Evolutionary conservation across 139 green algal species (phyloP).

Genomic region (Picochlorum sp.): DNA sequence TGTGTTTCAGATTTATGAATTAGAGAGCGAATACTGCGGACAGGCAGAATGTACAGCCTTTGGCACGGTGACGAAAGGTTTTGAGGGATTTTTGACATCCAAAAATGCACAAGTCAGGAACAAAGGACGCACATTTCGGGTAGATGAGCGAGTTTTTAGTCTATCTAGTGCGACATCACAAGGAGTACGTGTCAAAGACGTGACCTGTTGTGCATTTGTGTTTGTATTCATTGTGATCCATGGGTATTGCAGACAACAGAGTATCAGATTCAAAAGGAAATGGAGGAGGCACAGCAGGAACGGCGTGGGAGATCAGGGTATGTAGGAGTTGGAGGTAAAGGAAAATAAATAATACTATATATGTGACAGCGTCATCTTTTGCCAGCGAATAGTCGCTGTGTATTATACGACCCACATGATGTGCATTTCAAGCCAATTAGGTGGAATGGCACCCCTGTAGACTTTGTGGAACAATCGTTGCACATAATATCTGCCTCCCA

Average conservation of each 20-base stretch:
- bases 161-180: slow-evolving; percentile 57
- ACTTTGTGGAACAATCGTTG: slow-evolving; percentile 59
- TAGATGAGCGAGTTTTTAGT: slow-evolving; percentile 63
- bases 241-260: not conserved
- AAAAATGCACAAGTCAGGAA: slow-evolving; percentile 59
- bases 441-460: slow-evolving; percentile 45
- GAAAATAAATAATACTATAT: too few species aligned
- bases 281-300: not conserved
- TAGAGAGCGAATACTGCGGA: slow-evolving; percentile 50
- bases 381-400: slow-evolving; percentile 23
- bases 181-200: slow-evolving; percentile 25
- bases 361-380: too few species aligned
- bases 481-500: slow-evolving; percentile 50
- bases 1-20: slow-evolving; percentile 51
- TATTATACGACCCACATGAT: slow-evolving; percentile 70
- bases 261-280: slow-evolving; percentile 1
- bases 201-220: not conserved
- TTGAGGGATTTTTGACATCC: slow-evolving; percentile 61
- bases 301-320: not conserved
- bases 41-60: slow-evolving; percentile 48
- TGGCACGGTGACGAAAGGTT: slow-evolving; percentile 66
- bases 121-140: slow-evolving; percentile 41
- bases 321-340: not conserved
- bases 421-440: slow-evolving; percentile 67
- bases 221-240: not conserved